Evolutionary conservation across 148 eudicot genomes (phyloP), one percentile per base, ranked within the genome.

Genomic region (Vaccinium vitisidaea): DNA sequence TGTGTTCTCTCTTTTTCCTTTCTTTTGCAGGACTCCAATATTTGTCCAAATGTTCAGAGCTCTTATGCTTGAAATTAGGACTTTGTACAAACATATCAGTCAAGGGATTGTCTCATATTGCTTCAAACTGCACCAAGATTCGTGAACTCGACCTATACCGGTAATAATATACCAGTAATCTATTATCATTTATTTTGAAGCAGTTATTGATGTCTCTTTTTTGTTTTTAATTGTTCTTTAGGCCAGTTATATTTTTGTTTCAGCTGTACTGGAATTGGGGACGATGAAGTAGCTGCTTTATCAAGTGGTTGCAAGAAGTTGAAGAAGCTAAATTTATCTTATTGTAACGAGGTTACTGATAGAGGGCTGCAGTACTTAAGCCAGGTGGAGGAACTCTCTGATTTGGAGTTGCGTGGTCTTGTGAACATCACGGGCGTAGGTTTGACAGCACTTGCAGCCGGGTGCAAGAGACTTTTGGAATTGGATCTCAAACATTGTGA

Each of bases 131-230:
- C 86, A 59, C 65, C 74, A 88, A 89, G 83, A 85, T 95, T 55
- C 71, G 67, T 80, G 98, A 95, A 87, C 92, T 95, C 52, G 98
- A 95, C 86, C 86, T 95, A 43, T 95, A 95, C 90, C 90, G 96
- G 98, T 95, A 91, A 74, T 23, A 84, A 53, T 15, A 25, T 15
- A 43, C 83, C 7, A 21, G 49, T 7, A 80, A 58, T 14, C 71
- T 15, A 58, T 74, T 50, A 36, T 81, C 67, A 76, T 55, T 30
- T 53, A 39, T 32, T 23, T 63, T 70, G 30, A 56, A 23, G n/a
- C 21, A 52, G 19, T 67, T 81, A 6, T 27, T 14, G 13, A 25
- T 15, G 77, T 73, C n/a, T 77, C 8, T 11, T 65, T 54, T 21
- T 50, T 25, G 53, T 73, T 25, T 73, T 63, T 16, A 63, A 19